Evolutionary conservation across 305 asterid species (phyloP).

Genomic region (Fraxinus dipetala): DNA sequence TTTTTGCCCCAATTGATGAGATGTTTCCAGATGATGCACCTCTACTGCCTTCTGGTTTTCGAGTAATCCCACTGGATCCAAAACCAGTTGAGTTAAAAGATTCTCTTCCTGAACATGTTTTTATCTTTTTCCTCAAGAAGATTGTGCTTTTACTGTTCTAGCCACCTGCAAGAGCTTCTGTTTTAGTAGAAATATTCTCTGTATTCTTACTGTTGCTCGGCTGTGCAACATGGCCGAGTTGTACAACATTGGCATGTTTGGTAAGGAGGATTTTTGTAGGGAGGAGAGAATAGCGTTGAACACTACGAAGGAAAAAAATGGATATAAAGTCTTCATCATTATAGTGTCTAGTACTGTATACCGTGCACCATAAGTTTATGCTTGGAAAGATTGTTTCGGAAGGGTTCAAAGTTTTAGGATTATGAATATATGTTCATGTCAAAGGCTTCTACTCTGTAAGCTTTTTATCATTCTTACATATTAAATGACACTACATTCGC

Average conservation of each 20-base stretch:
- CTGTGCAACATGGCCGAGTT: not conserved
- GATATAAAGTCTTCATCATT: not conserved
- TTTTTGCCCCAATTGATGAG: conserved; percentile 87
- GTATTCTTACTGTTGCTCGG: not conserved
- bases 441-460: not conserved
- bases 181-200: not conserved
- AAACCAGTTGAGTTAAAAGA: conserved; percentile 64
- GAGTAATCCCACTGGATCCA: conserved; percentile 72
- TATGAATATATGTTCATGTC: not conserved
- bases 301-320: not conserved
- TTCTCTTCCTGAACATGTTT: not conserved
- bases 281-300: not conserved
- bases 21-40: conserved; percentile 88
- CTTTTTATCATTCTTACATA: not conserved
- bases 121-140: not conserved
- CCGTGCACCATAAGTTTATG: not conserved
- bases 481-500: not conserved
- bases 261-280: not conserved
- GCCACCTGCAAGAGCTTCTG: not conserved
- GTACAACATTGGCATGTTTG: not conserved
- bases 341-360: not conserved
- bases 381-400: not conserved
- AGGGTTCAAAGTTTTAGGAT: not conserved
- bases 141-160: not conserved
- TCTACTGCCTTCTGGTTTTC: conserved; percentile 79